Base-by-base conservation (phyloP, 2,329 filamentous ascomycete species). In the Emydomyces testavorans region DNA sequence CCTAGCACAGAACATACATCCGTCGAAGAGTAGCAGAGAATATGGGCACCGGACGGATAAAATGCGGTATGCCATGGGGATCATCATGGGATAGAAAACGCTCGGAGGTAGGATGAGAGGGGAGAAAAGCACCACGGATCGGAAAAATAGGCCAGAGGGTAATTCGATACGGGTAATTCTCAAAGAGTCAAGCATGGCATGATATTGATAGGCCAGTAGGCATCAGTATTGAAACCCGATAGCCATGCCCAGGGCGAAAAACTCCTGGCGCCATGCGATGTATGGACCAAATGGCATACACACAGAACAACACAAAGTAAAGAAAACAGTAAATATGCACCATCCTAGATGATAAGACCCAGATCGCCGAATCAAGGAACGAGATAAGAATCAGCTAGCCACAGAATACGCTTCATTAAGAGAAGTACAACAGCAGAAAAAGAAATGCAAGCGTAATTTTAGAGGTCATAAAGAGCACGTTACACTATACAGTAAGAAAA, bases 211-310 rank as follows among this genome's bases (percentile, higher is more conserved):
- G 18, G 4, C 21, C 28, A 16, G 28, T 28, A 16, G 20, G 2
- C 23, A 41, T 41, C 11, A 20, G 6, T 31, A 2, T 13, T 18
- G 29, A 32, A n/a, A 15, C 36, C 28, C 11, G 34, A 47, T 6
- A 18, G 21, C 21, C n/a, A 24, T 38, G 23, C 16, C 24, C 13
- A 3, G 21, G 28, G 18, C 13, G 23, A 37, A 47, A 34, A 44
- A 44, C 45, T 47, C 45, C 45, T 40, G 15, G 35, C 39, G 28
- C 39, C 39, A 20, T 21, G 39, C 39, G 10, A 26, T 10, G 16
- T n/a, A n/a, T 23, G 16, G 24, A 8, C 2, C 13, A 26, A 36
- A 36, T 13, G 24, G 10, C 41, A 45, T 36, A 35, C 24, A 31
- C 15, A 28, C 16, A 13, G 26, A 26, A 16, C 6, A 15, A 47